Percentiles rank a stretch among this genome's conserved stretches.
phyloP scores from a whole-genome alignment of 441 rosid genomes.

The Pelargonium cotyledonis region DNA sequence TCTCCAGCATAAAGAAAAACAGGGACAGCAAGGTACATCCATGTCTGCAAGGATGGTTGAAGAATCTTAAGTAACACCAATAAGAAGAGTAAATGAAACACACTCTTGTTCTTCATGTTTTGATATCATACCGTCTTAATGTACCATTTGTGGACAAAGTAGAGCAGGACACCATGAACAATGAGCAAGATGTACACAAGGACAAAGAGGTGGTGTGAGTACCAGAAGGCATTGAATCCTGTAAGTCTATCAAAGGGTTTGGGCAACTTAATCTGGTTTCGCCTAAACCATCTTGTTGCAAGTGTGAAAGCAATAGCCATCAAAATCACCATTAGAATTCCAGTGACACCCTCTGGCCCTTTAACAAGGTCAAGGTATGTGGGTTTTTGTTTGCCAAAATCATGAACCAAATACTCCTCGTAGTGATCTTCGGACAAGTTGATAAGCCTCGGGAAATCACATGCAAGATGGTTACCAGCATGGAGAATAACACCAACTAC shows the following conservation, averaged over 20 bases:
- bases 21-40: conserved; percentile 93
- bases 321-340: conserved; percentile 43
- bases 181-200: conserved; percentile 48
- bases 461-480: conserved; percentile 66
- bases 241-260: conserved; percentile 43
- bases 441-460: conserved; percentile 73
- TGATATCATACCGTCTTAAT: conserved; percentile 40
- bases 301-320: conserved; percentile 56
- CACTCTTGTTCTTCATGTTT: neutral
- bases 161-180: conserved; percentile 44
- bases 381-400: conserved; percentile 51
- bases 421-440: conserved; percentile 50
- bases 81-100: conserved; percentile 10
- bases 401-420: conserved; percentile 36
- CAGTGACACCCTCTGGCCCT: conserved; percentile 56
- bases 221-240: conserved; percentile 67
- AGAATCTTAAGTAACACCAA: neutral
- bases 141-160: conserved; percentile 42
- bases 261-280: conserved; percentile 44
- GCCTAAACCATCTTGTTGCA: conserved; percentile 56
- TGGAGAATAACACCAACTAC: conserved; percentile 63
- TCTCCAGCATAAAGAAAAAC: conserved; percentile 60
- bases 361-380: conserved; percentile 55
- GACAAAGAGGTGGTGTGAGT: conserved; percentile 62
- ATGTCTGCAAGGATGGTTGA: conserved; percentile 40